Percentiles rank a stretch among this genome's conserved stretches.
Evolutionary conservation across 2,329 filamentous ascomycete genomes (phyloP).

Genomic region (Harringtonia lauricola): DNA sequence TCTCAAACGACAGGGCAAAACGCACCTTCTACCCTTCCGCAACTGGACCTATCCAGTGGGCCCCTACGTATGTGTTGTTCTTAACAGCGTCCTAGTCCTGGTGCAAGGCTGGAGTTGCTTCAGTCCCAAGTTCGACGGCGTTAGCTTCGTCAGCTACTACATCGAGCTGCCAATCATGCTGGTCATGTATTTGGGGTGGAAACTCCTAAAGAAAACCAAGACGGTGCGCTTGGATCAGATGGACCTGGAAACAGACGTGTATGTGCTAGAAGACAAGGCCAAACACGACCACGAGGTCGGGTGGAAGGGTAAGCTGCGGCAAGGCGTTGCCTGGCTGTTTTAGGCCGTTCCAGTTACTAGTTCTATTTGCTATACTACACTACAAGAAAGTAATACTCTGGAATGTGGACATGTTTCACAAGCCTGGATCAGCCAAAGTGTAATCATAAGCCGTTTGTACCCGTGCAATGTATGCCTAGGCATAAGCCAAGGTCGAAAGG

Average conservation of each 20-base stretch:
- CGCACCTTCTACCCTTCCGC: conserved; percentile 50
- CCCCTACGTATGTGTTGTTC: conserved; percentile 41
- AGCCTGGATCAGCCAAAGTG: no score
- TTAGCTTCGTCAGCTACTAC: conserved; percentile 54
- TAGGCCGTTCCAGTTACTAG: neutral
- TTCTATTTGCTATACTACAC: no score
- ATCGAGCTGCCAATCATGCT: conserved; percentile 51
- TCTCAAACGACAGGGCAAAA: conserved; percentile 44
- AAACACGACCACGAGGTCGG: neutral
- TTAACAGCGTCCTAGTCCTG: conserved; percentile 49
- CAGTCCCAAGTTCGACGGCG: conserved; percentile 42
- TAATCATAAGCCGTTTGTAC: no score
- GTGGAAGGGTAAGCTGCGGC: neutral
- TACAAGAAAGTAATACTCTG: no score
- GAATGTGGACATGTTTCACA: no score
- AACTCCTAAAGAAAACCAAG: conserved; percentile 19
- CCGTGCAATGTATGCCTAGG: no score
- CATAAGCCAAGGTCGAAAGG: no score
- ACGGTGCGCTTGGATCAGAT: conserved; percentile 11
- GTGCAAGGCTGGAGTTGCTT: conserved; percentile 55
- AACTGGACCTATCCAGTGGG: conserved; percentile 58
- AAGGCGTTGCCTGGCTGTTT: neutral
- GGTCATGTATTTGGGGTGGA: conserved; percentile 44
- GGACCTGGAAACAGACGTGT: conserved; percentile 15
- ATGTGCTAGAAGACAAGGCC: neutral